A percentile compares a stretch with the other conserved stretches of the same genome.
Evolutionary conservation across 148 eudicot genomes (phyloP).

Genomic region (Camellia granthamiana): DNA sequence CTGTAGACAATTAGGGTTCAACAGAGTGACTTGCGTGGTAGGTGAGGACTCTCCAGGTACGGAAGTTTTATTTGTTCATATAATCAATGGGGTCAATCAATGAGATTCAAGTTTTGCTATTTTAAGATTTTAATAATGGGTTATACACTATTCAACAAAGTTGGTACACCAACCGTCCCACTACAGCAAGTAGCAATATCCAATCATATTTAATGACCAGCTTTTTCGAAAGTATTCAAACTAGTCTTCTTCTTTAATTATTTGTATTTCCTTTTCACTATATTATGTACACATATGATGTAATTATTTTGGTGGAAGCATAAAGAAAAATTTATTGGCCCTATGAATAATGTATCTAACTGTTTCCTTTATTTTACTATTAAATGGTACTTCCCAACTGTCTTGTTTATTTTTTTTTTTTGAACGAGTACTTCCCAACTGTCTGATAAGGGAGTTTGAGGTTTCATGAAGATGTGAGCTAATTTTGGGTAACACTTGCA

Average conservation of each 20-base stretch:
- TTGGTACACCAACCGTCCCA: background rate
- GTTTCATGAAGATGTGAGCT: background rate
- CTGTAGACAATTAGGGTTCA: background rate
- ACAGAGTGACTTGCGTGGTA: background rate
- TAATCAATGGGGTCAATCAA: background rate
- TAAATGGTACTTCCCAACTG: background rate
- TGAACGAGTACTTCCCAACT: background rate
- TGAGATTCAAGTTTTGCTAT: background rate
- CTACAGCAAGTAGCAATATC: background rate
- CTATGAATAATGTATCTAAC: background rate
- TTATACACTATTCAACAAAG: background rate
- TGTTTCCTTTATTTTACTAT: background rate
- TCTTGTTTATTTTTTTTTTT: too few relatives aligned
- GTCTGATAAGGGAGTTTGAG: background rate
- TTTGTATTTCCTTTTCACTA: too few relatives aligned
- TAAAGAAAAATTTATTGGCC: too few relatives aligned
- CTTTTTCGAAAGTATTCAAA: background rate
- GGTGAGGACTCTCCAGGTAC: background rate
- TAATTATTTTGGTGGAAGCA: too few relatives aligned
- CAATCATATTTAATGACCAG: background rate
- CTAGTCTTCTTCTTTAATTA: background rate
- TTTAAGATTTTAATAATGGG: background rate
- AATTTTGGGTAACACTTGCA: too few relatives aligned
- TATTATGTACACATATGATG: too few relatives aligned
- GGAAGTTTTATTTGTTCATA: background rate